Evolutionary conservation across 1,284 basidiomycete species (phyloP).

Genomic region (Moniliophthora roreri): DNA sequence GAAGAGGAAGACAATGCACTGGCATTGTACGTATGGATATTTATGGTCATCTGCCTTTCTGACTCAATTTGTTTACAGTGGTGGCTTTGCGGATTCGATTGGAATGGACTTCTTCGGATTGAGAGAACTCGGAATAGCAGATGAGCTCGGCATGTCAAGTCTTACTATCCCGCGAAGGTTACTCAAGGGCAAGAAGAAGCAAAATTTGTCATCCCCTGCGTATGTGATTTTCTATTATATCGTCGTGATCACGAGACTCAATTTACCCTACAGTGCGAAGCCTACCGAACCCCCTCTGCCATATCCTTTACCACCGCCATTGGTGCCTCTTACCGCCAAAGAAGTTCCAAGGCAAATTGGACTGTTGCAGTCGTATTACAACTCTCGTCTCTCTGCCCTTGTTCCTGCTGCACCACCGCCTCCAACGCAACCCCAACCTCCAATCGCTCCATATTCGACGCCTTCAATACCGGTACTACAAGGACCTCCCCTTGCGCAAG

Average conservation of each 20-base stretch:
- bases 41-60: background rate
- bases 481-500: slow-evolving; percentile 8
- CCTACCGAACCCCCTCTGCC: slow-evolving; percentile 81
- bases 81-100: slow-evolving; percentile 84
- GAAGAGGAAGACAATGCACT: slow-evolving; percentile 77
- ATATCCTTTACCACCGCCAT: slow-evolving; percentile 82
- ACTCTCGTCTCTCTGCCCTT: slow-evolving; percentile 50
- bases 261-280: slow-evolving; percentile 43
- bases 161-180: slow-evolving; percentile 80
- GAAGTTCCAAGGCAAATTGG: slow-evolving; percentile 82
- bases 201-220: slow-evolving; percentile 39
- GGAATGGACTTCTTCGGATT: slow-evolving; percentile 96
- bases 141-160: slow-evolving; percentile 80
- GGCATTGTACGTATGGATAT: slow-evolving; percentile 53
- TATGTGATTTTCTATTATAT: slow-evolving; percentile 32
- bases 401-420: slow-evolving; percentile 18
- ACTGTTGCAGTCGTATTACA: slow-evolving; percentile 78
- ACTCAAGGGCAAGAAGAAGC: slow-evolving; percentile 67
- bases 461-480: slow-evolving; percentile 7
- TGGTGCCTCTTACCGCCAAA: slow-evolving; percentile 65
- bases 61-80: slow-evolving; percentile 40
- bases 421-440: slow-evolving; percentile 15
- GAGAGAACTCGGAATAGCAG: slow-evolving; percentile 85
- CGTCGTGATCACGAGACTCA: slow-evolving; percentile 7
- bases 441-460: slow-evolving; percentile 16